These are phyloP conservation scores for Sugiyamaella castrensis DNA, from an alignment of 1,139 yeast genomes.

Conservation along the genomic window DNA sequence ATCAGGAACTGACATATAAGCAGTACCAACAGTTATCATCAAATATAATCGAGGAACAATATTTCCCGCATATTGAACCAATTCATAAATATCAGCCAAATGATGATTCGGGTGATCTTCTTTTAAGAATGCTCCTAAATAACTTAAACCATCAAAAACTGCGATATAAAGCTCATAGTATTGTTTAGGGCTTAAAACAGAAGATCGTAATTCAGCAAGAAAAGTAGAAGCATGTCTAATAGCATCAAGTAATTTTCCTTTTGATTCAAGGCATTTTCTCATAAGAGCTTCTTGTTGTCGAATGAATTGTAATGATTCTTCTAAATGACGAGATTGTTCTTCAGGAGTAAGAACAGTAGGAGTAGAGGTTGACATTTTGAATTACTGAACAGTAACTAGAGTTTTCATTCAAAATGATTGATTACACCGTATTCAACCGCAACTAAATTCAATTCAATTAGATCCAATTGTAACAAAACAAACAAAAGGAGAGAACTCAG, in stretches of 20 bases:
- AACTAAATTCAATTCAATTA: too few relatives aligned
- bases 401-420: too few relatives aligned
- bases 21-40: constrained; percentile 94
- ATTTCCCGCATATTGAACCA: constrained; percentile 92
- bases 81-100: constrained; percentile 84
- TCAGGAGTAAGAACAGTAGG: constrained; percentile 15
- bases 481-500: too few relatives aligned
- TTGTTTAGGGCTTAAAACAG: constrained; percentile 78
- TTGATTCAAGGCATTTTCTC: constrained; percentile 69
- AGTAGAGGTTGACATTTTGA: not conserved
- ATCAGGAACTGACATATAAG: constrained; percentile 72
- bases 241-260: constrained; percentile 79
- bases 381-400: too few relatives aligned
- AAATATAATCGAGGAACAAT: constrained; percentile 87
- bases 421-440: too few relatives aligned
- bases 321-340: constrained; percentile 38
- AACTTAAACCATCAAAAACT: constrained; percentile 78
- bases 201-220: constrained; percentile 77
- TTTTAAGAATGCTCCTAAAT: constrained; percentile 60
- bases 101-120: constrained; percentile 72
- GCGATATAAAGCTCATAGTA: constrained; percentile 89
- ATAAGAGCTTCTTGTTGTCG: constrained; percentile 69
- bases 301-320: constrained; percentile 55
- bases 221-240: constrained; percentile 83
- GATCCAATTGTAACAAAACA: too few relatives aligned